Base-by-base conservation (phyloP, 306 rosid species). In the apple (Malus domestica) region DNA sequence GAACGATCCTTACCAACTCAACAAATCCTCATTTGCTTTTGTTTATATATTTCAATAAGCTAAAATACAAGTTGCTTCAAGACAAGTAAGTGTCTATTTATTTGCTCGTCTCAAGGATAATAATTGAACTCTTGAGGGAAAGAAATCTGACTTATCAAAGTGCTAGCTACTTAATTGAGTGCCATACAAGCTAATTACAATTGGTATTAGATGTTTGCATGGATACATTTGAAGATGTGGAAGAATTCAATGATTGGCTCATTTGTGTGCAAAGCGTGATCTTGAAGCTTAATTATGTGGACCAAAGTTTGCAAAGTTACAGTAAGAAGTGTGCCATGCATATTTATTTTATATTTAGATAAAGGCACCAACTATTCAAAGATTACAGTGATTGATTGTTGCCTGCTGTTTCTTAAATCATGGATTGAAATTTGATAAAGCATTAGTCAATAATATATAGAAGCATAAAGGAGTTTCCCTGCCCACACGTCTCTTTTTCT, bases 1-100 rank as follows among this genome's bases (percentile, higher is more conserved):
- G 1, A 54, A 54, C 2, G 1, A 54, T 6, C 0, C 0, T 42
- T 19, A 54, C 0, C 4, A 19, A 19, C 4, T 19, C 23, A 7
- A 54, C 1, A 10, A 54, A 54, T 1, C 2, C 23, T 54, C 1
- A 0, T 54, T 19, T 6, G 1, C 23, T 42, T 42, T 44, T 44
- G 46, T 10, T 44, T 44, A 10, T 44, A 9, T 44, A 44, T 9
- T 42, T 42, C 46, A 42, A 8, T 42, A 4, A 44, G 4, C 1
- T 2, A 44, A 10, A 44, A 10, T 44, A 11, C 49, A 10, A 44
- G 49, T 10, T 44, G 15, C 49, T 11, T 44, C 49, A 10, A 11
- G 49, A 44, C 49, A 44, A 44, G 14, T 10, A 44, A 44, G 49
- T 44, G 15, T 14, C 60, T 9, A 58, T 58, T 58, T 22, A 8